phyloP scores from a whole-genome alignment of 2,329 filamentous ascomycete genomes.

The Pseudocercospora macadamiae region DNA sequence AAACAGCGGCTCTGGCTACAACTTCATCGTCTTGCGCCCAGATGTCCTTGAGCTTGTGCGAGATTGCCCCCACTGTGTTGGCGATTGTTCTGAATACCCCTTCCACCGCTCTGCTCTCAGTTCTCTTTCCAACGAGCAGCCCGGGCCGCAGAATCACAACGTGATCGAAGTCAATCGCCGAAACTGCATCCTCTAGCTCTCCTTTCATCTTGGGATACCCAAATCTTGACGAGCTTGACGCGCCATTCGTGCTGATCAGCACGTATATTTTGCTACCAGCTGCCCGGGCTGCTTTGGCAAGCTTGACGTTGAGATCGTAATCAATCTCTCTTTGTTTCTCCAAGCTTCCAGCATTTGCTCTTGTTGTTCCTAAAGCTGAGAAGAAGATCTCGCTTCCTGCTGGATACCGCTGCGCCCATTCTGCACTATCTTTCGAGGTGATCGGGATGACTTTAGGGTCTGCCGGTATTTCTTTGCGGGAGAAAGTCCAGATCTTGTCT shows the following conservation, averaged over 20 bases:
- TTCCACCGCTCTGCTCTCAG: not conserved
- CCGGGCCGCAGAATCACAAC: conserved; percentile 43
- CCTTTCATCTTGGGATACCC: conserved; percentile 44
- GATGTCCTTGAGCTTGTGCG: not conserved
- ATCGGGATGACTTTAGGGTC: not conserved
- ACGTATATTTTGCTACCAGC: conserved; percentile 42
- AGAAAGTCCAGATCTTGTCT: not conserved
- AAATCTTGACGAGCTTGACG: conserved; percentile 20
- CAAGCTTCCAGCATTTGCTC: conserved; percentile 38
- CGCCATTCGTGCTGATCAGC: conserved; percentile 40
- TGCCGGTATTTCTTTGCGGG: not conserved
- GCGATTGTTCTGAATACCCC: not conserved
- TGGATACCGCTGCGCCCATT: not conserved
- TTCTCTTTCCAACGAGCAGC: conserved; percentile 37
- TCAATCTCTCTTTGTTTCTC: conserved; percentile 44
- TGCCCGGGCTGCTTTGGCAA: conserved; percentile 41
- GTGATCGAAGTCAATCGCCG: conserved; percentile 40
- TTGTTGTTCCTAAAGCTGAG: conserved; percentile 40
- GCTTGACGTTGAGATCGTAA: conserved; percentile 42
- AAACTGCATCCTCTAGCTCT: conserved; percentile 42
- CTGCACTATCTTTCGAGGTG: not conserved
- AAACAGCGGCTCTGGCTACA: conserved; percentile 68
- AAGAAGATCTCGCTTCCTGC: conserved; percentile 16
- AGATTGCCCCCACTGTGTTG: not conserved
- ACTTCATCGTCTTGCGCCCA: conserved; percentile 19